Base-by-base conservation (phyloP, 345 rosid genomes). In the Pistacia vera region DNA sequence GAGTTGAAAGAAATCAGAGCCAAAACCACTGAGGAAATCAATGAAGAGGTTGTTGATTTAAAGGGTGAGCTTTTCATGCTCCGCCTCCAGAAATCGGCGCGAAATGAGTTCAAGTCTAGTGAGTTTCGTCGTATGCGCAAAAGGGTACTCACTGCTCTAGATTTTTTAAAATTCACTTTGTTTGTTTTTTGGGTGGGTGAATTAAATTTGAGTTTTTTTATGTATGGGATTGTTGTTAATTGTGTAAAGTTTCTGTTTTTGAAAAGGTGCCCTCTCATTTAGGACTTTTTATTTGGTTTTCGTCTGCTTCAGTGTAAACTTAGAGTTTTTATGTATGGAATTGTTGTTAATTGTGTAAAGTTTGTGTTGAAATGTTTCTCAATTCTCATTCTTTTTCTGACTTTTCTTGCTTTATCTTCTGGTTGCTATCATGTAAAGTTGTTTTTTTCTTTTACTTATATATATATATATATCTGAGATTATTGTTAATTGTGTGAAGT, bases 61-160 rank as follows among this genome's bases (percentile, higher is more conserved):
- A 95, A 95, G 77, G 98, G 98, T n/a, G 99, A 95, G 83, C 93
- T 93, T 56, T 86, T 95, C 77, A 92, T 95, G 92, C 99, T 95
- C 64, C 86, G 97, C 66, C 89, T 90, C 49, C 90, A 90, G 89
- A 93, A 81, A 78, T 93, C 98, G 3, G 90, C 88, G 2, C 89
- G 96, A 65, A 89, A 95, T 10, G 98, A 95, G 91, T 91, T 90
- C 89, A 93, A 89, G 80, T 88, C 99, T 68, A 91, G 97, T 81
- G 98, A 95, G 25, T 95, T 93, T 68, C 81, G 91, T 78, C 88
- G 87, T 9, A 93, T 95, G 98, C 91, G 91, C 87, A 95, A 90
- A 83, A 89, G 79, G 85, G 99, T 92, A 81, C 74, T 81, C 65
- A 71, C 69, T 41, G 46, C 46, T 41, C 46, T 7, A 0, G 8